A percentile compares a stretch with the other conserved stretches of the same genome.
Evolutionary conservation across 495 filamentous ascomycete genomes (phyloP).

Genomic region (Lophiotrema nucula): DNA sequence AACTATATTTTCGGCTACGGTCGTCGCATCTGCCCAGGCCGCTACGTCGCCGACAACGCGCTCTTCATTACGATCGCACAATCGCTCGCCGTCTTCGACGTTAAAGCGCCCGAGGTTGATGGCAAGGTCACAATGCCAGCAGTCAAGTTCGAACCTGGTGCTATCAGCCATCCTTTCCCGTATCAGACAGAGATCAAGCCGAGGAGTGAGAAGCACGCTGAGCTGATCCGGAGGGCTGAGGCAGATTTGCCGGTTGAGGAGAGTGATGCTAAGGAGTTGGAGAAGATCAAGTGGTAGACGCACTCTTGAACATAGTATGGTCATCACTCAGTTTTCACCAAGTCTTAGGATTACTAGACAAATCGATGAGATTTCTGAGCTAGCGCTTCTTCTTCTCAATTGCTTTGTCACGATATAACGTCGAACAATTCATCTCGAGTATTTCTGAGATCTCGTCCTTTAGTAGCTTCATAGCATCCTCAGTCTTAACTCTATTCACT

Average conservation of each 20-base stretch:
- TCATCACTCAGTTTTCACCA: too few relatives aligned
- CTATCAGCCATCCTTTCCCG: slow-evolving; percentile 45
- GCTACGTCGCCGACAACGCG: slow-evolving; percentile 41
- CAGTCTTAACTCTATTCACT: too few relatives aligned
- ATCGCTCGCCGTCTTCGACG: slow-evolving; percentile 44
- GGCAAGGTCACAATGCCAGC: slow-evolving; percentile 32
- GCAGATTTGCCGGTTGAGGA: slow-evolving; percentile 47
- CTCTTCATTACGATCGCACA: slow-evolving; percentile 43
- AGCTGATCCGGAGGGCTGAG: slow-evolving; percentile 43
- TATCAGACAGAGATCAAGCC: slow-evolving; percentile 39
- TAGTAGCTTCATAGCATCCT: too few relatives aligned
- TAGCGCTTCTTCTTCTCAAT: too few relatives aligned
- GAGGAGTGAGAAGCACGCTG: slow-evolving; percentile 37
- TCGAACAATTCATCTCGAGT: too few relatives aligned
- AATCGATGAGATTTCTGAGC: too few relatives aligned
- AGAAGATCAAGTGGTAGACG: slow-evolving; percentile 15
- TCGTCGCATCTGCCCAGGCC: slow-evolving; percentile 45
- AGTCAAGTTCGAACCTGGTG: slow-evolving; percentile 40
- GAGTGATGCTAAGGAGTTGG: slow-evolving; percentile 41
- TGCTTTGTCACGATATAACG: too few relatives aligned
- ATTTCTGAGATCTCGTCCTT: too few relatives aligned
- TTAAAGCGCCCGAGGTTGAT: slow-evolving; percentile 34
- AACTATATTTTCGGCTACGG: slow-evolving; percentile 43
- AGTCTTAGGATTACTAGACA: too few relatives aligned
- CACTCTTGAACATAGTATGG: too few relatives aligned